Conservation (phyloP, 208 protist genomes). For the Trypanosoma congolense region DNA sequence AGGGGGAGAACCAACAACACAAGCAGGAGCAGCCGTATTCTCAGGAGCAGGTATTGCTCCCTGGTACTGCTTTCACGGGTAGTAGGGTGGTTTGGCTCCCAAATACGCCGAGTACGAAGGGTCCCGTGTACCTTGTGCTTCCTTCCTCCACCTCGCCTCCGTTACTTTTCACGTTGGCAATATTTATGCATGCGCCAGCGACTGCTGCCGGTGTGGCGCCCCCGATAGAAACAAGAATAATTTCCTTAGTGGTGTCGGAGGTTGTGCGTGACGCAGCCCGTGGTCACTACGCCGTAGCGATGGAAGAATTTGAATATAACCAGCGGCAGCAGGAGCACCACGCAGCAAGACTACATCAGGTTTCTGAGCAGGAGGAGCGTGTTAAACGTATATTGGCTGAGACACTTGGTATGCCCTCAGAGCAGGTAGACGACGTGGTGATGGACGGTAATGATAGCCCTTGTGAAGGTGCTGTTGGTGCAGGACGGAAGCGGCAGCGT, state of each 20-base stretch:
- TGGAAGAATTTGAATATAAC: conserved; percentile 35
- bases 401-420: too few species aligned
- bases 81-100: conserved; percentile 32
- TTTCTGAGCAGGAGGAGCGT: conserved; percentile 33
- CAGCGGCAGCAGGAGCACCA: conserved; percentile 27
- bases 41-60: conserved; percentile 16
- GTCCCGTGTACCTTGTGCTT: conserved; percentile 51
- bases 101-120: conserved; percentile 17
- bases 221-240: conserved; percentile 8
- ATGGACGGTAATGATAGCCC: too few species aligned
- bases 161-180: conserved; percentile 6
- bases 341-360: conserved; percentile 8
- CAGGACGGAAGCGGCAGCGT: conserved; percentile 8
- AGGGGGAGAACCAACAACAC: not conserved
- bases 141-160: conserved; percentile 15
- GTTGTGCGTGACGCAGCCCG: conserved; percentile 31
- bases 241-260: conserved; percentile 41
- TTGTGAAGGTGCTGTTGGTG: too few species aligned
- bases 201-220: not conserved
- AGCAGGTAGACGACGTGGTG: too few species aligned
- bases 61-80: conserved; percentile 31
- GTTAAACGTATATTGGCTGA: conserved; percentile 26
- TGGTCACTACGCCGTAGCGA: conserved; percentile 44
- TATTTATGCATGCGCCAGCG: conserved; percentile 14
- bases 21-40: not conserved